These are phyloP conservation scores for Geopyxis carbonaria DNA, from an alignment of 495 filamentous ascomycete genomes.

Conservation along the genomic window DNA sequence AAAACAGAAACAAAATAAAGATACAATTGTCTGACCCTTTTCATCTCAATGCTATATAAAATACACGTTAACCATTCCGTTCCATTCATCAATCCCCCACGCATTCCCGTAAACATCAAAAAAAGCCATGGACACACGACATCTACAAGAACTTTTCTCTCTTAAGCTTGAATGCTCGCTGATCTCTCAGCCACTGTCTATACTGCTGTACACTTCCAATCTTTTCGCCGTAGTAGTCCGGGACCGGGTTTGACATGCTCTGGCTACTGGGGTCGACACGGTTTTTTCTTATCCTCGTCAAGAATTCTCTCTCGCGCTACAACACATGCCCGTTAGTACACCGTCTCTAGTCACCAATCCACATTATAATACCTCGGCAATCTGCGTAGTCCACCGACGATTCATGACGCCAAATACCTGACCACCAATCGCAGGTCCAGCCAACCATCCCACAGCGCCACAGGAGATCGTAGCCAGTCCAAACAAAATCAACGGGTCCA, in stretches of 20 bases:
- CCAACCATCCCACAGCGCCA: conserved; percentile 66
- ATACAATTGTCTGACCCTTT: too few species aligned
- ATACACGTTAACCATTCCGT: too few species aligned
- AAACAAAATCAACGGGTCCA: conserved; percentile 75
- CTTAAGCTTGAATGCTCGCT: conserved; percentile 92
- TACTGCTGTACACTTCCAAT: conserved; percentile 84
- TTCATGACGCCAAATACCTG: conserved; percentile 55
- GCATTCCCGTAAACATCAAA: too few species aligned
- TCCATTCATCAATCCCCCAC: too few species aligned
- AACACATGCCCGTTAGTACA: not conserved
- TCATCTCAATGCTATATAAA: too few species aligned
- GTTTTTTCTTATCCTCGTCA: conserved; percentile 67
- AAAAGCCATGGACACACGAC: too few species aligned
- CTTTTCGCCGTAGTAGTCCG: conserved; percentile 78
- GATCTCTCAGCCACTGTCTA: conserved; percentile 89
- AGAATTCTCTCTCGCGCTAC: conserved; percentile 90
- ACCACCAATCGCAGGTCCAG: conserved; percentile 64
- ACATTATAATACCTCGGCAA: conserved; percentile 37
- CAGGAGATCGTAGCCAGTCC: conserved; percentile 56
- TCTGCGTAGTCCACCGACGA: conserved; percentile 44
- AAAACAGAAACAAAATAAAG: too few species aligned
- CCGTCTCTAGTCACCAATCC: conserved; percentile 1
- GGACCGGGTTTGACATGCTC: conserved; percentile 47
- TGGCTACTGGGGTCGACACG: conserved; percentile 69
- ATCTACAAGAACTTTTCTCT: conserved; percentile 43